Base-by-base conservation (phyloP, 2,329 filamentous ascomycete species). In the Trichoderma cornu-damae region DNA sequence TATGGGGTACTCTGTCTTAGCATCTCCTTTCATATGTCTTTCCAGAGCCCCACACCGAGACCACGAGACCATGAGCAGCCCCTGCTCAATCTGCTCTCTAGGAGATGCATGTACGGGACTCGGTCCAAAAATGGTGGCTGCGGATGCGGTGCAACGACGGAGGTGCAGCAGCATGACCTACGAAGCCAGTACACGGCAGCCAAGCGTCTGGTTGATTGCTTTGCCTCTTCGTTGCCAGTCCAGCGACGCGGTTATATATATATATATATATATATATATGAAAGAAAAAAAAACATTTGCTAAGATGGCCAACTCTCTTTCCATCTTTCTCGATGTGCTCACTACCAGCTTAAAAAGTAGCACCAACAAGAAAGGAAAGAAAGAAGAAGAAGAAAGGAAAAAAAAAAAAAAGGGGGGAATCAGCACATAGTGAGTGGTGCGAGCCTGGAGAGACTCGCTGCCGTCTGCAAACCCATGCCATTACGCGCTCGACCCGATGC, bases 31-130 rank as follows among this genome's bases (percentile, higher is more conserved):
- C 20, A 46, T 16, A 47, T 40, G 48, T 51, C 50, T 53, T 46
- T 46, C 32, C 20, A 28, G 22, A 22, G 43, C 54, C 46, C 54
- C 54, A 57, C 54, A 16, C 16, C 14, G 35, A 50, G 54, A 18
- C 54, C 54, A 57, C 54, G 54, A 57, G 54, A 57, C 54, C 54
- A 43, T 24, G 37, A 49, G 34, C 46, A 34, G 42, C 51, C 51
- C 51, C 42, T 44, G 51, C 37, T 38, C 14, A 28, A 22, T 50
- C 22, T 28, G 8, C 28, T 49, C 46, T 49, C 46, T 43, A 34
- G 16, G 34, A 43, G 49, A 52, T 40, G 49, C 49, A 43, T 20
- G 49, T 43, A 42, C 49, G 49, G 49, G 49, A 52, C 26, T 32
- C 32, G n/a, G 32, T 43, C 49, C 26, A 14, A 52, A 43, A 20